Base-by-base conservation (phyloP, 2,329 filamentous ascomycete species). In the Aspergillus ibericus region DNA sequence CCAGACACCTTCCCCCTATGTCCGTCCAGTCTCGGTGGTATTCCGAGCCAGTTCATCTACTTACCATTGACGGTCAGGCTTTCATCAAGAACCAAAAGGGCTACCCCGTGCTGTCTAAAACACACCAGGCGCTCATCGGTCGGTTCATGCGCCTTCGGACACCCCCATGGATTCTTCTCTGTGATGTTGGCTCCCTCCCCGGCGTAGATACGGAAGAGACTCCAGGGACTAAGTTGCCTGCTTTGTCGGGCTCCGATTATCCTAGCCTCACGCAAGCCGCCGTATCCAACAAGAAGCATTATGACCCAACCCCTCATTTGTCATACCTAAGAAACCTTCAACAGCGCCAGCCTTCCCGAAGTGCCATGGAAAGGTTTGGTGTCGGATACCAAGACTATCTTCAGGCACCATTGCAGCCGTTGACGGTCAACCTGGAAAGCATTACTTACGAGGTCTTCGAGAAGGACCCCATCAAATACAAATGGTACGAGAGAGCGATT, bases 401-500 rank as follows among this genome's bases (percentile, higher is more conserved):
- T 10, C 95, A 99, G 74, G 93, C 93, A 1, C 95, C 95, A 2
- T 81, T 99, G 40, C 96, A 99, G 73, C 95, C 95, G 0, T 82
- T 99, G 13, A 93, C 93, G 0, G 95, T 99, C 75, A 99, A 99
- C 67, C 83, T 99, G 13, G 96, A 99, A 74, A 96, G 92, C 48
- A 90, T 96, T 42, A 99, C 95, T 0, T 99, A 99, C 74, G 95
- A 99, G 72, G 93, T 98, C 2, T 99, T 99, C 69, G 95, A 99
- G 74, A 96, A 96, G 66, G 96, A 99, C 64, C 95, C 95, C 0
- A 90, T 99, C 77, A 99, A 99, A 77, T 99, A 99, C 73, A 88
- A 92, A 63, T 96, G 93, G 82, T 99, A 99, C 72, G 92, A 98
- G 74, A 82, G 84, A 47, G 95, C 95, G 13, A 89, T 96, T 57